Conservation (phyloP, 305 asterid species). For the Fraxinus greggii region DNA sequence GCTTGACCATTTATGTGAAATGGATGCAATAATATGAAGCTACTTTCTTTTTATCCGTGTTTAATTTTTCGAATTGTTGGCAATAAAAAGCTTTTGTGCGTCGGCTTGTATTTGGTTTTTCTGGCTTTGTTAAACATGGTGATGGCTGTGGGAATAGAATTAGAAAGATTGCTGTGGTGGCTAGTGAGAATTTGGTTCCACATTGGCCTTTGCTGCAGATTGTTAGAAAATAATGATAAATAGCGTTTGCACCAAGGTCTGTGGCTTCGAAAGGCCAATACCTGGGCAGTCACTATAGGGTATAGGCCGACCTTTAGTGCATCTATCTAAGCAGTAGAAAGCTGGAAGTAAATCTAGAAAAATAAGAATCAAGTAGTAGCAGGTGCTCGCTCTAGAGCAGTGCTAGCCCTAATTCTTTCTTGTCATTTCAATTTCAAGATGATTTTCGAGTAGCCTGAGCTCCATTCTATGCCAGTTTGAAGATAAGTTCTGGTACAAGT, state of each 20-base stretch:
- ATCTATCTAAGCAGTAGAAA: background rate
- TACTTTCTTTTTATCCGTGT: background rate
- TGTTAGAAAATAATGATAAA: background rate
- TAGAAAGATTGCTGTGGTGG: background rate
- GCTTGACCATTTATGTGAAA: background rate
- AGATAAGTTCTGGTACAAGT: background rate
- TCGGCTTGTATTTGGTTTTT: background rate
- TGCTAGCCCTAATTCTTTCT: background rate
- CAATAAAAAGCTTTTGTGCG: background rate
- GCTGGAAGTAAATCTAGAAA: too few relatives aligned
- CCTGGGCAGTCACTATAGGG: background rate
- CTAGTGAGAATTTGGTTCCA: background rate
- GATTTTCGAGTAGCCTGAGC: background rate
- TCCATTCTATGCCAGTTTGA: background rate
- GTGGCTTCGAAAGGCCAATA: background rate
- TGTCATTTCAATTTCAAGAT: background rate
- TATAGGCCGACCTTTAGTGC: background rate
- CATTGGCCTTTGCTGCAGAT: background rate
- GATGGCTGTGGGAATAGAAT: background rate
- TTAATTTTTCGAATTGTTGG: background rate
- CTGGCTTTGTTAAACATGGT: background rate
- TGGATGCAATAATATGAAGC: background rate
- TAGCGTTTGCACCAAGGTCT: background rate
- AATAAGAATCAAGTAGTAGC: background rate
- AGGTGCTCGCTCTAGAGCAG: background rate